Evolutionary conservation across 2,329 filamentous ascomycete species (phyloP).

Genomic region (Pseudogymnoascus sp.): DNA sequence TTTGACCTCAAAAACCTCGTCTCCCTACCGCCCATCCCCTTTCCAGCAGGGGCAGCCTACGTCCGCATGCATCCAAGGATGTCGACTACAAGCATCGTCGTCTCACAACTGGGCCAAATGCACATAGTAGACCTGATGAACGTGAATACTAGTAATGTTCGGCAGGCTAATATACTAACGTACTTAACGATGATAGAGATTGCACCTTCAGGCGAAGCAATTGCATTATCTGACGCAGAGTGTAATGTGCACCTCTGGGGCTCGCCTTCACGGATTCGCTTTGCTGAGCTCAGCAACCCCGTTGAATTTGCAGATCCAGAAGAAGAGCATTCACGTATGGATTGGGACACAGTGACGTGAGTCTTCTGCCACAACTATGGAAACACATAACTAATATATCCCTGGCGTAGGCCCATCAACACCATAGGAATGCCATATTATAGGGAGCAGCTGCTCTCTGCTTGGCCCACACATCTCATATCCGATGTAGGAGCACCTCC

Average conservation of each 20-base stretch:
- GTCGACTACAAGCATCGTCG: constrained; percentile 88
- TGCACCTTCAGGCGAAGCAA: constrained; percentile 61
- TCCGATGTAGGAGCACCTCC: constrained; percentile 83
- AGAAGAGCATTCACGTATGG: constrained; percentile 40
- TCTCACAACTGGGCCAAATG: constrained; percentile 85
- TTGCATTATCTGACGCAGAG: constrained; percentile 58
- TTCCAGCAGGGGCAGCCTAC: constrained; percentile 83
- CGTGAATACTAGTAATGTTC: constrained; percentile 59
- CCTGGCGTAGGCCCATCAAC: constrained; percentile 58
- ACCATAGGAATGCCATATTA: constrained; percentile 90
- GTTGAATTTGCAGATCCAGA: constrained; percentile 56
- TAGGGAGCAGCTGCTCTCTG: constrained; percentile 75
- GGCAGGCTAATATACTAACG: constrained; percentile 53
- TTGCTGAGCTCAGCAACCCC: constrained; percentile 60
- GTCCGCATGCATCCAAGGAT: constrained; percentile 95
- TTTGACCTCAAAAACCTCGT: constrained; percentile 89
- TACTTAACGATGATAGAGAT: constrained; percentile 59
- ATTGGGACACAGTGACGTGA: constrained; percentile 62
- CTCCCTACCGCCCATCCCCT: constrained; percentile 84
- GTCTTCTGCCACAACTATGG: constrained; percentile 22
- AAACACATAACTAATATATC: not conserved
- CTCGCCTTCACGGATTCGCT: constrained; percentile 59
- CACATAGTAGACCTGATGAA: constrained; percentile 90
- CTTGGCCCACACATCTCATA: constrained; percentile 77
- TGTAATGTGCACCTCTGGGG: constrained; percentile 63